Conservation (phyloP, 2,329 filamentous ascomycete genomes). For the Fusarium ramigenum region DNA sequence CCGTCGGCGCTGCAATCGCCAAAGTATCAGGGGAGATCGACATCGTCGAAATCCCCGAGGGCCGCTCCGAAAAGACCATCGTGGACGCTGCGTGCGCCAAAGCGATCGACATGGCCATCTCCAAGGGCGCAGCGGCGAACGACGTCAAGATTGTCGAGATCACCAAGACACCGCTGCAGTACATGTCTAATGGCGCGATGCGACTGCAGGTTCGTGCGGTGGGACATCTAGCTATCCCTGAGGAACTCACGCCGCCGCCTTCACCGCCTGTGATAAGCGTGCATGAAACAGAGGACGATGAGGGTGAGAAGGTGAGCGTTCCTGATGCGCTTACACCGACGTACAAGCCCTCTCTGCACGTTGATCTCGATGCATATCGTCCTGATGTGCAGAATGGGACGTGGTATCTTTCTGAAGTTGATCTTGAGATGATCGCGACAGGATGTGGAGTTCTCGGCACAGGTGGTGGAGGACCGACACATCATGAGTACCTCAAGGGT, state of each 20-base stretch:
- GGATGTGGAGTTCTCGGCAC: constrained; percentile 51
- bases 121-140: constrained; percentile 44
- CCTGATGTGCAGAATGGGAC: constrained; percentile 45
- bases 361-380: constrained; percentile 45
- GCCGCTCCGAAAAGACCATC: constrained; percentile 49
- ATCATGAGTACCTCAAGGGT: constrained; percentile 57
- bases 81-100: constrained; percentile 52
- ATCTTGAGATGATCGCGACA: constrained; percentile 49
- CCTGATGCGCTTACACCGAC: constrained; percentile 44
- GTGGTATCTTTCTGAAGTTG: constrained; percentile 51
- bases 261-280: constrained; percentile 18
- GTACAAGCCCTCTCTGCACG: constrained; percentile 44
- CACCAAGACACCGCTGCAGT: constrained; percentile 53
- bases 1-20: constrained; percentile 68
- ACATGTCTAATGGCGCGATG: constrained; percentile 49
- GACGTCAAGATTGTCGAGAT: constrained; percentile 57
- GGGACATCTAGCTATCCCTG: constrained; percentile 45
- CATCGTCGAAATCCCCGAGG: constrained; percentile 57
- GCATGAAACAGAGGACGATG: constrained; percentile 32
- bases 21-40: constrained; percentile 64
- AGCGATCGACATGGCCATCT: constrained; percentile 44
- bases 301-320: constrained; percentile 42
- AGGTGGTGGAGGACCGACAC: constrained; percentile 50
- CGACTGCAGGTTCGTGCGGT: constrained; percentile 49
- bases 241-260: constrained; percentile 38